phyloP scores from a whole-genome alignment of 1,284 basidiomycete species.

The Leccinum fuscescens region DNA sequence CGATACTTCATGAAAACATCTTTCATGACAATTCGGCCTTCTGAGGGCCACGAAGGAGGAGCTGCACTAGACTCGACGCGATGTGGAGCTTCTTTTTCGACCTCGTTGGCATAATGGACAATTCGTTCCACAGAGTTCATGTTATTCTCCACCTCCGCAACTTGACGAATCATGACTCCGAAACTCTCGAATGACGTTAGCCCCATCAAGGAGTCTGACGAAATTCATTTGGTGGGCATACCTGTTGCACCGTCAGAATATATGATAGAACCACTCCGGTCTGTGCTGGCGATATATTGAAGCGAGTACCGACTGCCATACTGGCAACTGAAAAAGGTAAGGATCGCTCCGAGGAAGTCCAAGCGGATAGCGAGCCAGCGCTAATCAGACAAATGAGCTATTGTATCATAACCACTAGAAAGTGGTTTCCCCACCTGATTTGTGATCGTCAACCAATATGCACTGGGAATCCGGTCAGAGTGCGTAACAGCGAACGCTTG shows the following conservation, averaged over 20 bases:
- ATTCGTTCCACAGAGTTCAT: slow-evolving; percentile 91
- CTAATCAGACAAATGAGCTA: too few species aligned
- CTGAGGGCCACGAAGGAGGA: slow-evolving; percentile 64
- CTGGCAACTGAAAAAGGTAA: too few species aligned
- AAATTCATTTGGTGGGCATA: slow-evolving; percentile 14
- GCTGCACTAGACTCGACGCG: slow-evolving; percentile 51
- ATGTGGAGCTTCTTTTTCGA: slow-evolving; percentile 71
- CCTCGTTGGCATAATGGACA: slow-evolving; percentile 67
- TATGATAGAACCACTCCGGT: slow-evolving; percentile 77
- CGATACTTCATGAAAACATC: slow-evolving; percentile 68
- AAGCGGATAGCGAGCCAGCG: too few species aligned
- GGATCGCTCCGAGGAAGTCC: too few species aligned
- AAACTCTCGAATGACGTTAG: slow-evolving; percentile 48
- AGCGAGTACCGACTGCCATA: too few species aligned
- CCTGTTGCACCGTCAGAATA: slow-evolving; percentile 71
- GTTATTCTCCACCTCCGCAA: slow-evolving; percentile 86
- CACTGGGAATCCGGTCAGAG: too few species aligned
- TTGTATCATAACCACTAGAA: too few species aligned
- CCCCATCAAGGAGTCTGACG: background rate
- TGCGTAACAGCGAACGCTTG: too few species aligned
- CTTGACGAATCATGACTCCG: slow-evolving; percentile 82
- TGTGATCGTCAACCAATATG: too few species aligned
- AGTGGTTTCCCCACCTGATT: too few species aligned
- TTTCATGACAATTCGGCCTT: slow-evolving; percentile 61
- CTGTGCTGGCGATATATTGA: slow-evolving; percentile 39